These are phyloP conservation scores for Mortierella sp. DNA, from an alignment of 371 early-diverging fungal species.

Conservation along the genomic window DNA sequence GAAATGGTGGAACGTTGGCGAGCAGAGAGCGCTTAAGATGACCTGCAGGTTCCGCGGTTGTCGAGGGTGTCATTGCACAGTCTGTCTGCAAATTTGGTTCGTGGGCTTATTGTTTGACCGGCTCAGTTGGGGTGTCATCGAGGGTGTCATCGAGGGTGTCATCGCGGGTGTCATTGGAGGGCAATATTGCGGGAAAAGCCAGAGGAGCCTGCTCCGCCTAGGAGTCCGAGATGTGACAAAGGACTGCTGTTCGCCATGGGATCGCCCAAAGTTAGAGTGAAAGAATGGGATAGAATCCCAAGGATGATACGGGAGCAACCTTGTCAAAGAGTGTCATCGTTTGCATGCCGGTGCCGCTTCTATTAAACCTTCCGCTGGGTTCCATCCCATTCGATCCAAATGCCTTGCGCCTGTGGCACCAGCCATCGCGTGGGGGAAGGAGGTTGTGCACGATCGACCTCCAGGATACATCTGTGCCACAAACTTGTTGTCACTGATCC, in stretches of 20 bases:
- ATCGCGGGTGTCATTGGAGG: constrained; percentile 28
- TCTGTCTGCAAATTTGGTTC: background rate
- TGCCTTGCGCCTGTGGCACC: background rate
- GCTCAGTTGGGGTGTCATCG: background rate
- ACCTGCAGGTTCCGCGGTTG: background rate
- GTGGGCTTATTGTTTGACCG: background rate
- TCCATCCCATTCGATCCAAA: constrained; percentile 5
- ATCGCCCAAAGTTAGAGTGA: no score
- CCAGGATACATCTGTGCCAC: background rate
- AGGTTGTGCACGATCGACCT: background rate
- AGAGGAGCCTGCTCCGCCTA: no score
- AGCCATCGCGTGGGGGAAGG: background rate
- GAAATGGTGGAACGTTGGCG: constrained; percentile 5
- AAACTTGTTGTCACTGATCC: background rate
- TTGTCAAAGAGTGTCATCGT: background rate
- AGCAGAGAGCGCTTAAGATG: background rate
- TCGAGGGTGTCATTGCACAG: constrained; percentile 16
- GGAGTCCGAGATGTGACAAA: no score
- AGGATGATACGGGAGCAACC: background rate
- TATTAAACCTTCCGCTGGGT: background rate
- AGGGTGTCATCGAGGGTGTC: constrained; percentile 20
- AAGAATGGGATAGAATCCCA: no score
- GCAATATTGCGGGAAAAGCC: no score
- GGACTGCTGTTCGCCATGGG: no score
- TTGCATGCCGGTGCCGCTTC: background rate